A percentile compares a stretch with the other conserved stretches of the same genome.
phyloP scores from a whole-genome alignment of 495 filamentous ascomycete species.

The Xylaria castorea region DNA sequence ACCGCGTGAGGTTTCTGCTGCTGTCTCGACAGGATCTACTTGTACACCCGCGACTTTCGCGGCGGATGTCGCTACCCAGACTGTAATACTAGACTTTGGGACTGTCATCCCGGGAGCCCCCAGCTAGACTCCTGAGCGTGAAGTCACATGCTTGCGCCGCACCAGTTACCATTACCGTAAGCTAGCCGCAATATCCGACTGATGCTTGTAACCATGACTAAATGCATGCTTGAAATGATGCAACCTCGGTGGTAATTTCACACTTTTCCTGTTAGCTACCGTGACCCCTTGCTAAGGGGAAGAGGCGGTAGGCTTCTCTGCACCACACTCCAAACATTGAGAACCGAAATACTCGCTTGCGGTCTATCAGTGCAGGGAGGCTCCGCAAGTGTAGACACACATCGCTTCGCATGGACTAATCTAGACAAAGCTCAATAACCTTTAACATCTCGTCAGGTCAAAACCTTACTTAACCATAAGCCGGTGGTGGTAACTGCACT shows the following conservation, averaged over 20 bases:
- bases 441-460: not conserved
- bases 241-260: not conserved
- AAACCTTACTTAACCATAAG: conserved; percentile 1
- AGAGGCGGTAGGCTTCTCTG: not conserved
- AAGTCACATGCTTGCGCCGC: not conserved
- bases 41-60: not conserved
- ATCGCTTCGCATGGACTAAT: not conserved
- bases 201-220: not conserved
- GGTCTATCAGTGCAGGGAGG: not conserved
- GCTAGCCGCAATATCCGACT: not conserved
- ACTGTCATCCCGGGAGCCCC: no score
- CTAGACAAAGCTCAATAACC: not conserved
- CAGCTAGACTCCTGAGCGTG: not conserved
- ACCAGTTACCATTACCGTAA: not conserved
- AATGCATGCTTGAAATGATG: not conserved
- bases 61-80: not conserved
- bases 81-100: not conserved
- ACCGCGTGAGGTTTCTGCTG: not conserved
- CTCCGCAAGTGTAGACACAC: not conserved
- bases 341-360: not conserved
- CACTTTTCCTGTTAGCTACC: not conserved
- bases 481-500: not conserved
- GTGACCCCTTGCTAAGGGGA: no score
- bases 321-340: not conserved
- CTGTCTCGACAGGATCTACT: not conserved